Percentiles rank a stretch among this genome's conserved stretches.
Conservation (phyloP, 139 green algal genomes). For the Micromonas commoda region DNA sequence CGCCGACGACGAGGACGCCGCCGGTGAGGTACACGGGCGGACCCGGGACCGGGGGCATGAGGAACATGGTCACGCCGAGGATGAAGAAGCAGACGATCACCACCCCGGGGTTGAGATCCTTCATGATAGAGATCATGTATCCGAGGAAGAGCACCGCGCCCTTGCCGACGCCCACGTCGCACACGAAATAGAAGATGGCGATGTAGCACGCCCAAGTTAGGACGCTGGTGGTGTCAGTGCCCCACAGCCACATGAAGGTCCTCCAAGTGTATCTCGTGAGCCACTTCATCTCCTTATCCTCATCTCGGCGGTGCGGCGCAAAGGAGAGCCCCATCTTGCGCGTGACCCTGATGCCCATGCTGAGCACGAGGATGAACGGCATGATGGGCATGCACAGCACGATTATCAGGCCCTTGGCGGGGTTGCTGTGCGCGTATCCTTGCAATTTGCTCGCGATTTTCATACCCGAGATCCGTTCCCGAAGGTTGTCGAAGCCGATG, state of each 20-base stretch:
- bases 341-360: not conserved
- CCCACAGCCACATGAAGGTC: not conserved
- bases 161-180: constrained; percentile 23
- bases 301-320: not conserved
- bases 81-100: constrained; percentile 24
- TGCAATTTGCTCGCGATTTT: not conserved
- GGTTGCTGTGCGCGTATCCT: not conserved
- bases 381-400: not conserved
- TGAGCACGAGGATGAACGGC: not conserved
- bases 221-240: not conserved
- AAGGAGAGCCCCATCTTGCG: not conserved
- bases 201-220: not conserved
- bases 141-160: constrained; percentile 11
- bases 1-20: constrained; percentile 17
- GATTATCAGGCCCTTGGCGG: constrained; percentile 7
- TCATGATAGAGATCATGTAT: constrained; percentile 1
- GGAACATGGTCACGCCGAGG: constrained; percentile 20
- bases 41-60: constrained; percentile 22
- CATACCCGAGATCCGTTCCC: not conserved
- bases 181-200: constrained; percentile 14
- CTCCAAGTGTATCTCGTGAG: not conserved
- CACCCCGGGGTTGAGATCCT: not conserved
- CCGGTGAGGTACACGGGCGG: constrained; percentile 22
- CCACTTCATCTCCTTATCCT: not conserved
- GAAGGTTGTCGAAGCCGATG: too few species aligned